Percentiles rank a stretch among this genome's conserved stretches.
These are phyloP conservation scores for Pythium aristosporum DNA, from an alignment of 352 stramenopile genomes.

Conservation along the genomic window DNA sequence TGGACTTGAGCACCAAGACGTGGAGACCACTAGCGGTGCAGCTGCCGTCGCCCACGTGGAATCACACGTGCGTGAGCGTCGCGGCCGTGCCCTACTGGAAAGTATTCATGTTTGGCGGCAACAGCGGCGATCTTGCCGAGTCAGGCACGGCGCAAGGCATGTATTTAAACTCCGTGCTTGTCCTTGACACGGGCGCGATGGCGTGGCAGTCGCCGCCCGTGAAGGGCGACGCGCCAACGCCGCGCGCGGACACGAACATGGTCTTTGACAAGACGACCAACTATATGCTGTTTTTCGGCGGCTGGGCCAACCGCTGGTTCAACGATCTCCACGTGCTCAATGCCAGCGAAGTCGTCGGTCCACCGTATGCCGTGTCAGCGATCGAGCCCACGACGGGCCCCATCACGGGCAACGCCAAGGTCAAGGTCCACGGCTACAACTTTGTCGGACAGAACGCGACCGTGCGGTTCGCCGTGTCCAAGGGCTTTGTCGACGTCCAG, in stretches of 20 bases:
- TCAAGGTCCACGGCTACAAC: slow-evolving; percentile 91
- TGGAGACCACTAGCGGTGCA: slow-evolving; percentile 78
- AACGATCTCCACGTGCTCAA: slow-evolving; percentile 92
- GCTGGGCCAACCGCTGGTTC: slow-evolving; percentile 96
- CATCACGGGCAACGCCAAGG: slow-evolving; percentile 92
- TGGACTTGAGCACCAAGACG: slow-evolving; percentile 83
- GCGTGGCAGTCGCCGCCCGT: slow-evolving; percentile 63
- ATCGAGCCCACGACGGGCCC: slow-evolving; percentile 91
- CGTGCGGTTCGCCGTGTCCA: slow-evolving; percentile 91
- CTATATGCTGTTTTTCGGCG: slow-evolving; percentile 93
- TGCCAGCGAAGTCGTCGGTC: slow-evolving; percentile 93
- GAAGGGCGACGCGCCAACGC: slow-evolving; percentile 77
- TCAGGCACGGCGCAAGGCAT: slow-evolving; percentile 83
- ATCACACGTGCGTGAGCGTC: slow-evolving; percentile 93
- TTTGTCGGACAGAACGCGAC: slow-evolving; percentile 87
- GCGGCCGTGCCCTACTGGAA: slow-evolving; percentile 97
- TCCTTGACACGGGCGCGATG: slow-evolving; percentile 92
- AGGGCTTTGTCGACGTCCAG: slow-evolving; percentile 91
- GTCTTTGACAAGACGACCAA: slow-evolving; percentile 91
- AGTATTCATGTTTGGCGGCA: slow-evolving; percentile 97
- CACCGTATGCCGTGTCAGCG: slow-evolving; percentile 93
- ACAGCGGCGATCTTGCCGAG: slow-evolving; percentile 91
- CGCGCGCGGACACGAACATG: slow-evolving; percentile 92
- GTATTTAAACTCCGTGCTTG: slow-evolving; percentile 89
- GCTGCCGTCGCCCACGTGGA: slow-evolving; percentile 87